Evolutionary conservation across 2,329 filamentous ascomycete species (phyloP).

Genomic region (Paracamarosporium sp.): DNA sequence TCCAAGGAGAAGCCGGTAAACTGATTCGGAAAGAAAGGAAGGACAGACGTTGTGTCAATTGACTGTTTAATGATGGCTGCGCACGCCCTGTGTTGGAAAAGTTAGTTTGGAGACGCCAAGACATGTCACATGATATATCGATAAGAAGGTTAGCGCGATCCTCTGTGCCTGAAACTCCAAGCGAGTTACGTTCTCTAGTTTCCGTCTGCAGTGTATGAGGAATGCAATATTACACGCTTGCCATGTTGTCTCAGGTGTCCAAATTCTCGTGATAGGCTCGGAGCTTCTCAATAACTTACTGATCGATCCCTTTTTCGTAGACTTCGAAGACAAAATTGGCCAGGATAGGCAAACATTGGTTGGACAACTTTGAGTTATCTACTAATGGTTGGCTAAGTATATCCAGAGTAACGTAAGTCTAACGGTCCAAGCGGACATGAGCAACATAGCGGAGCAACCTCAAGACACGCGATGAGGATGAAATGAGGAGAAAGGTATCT

Average conservation of each 20-base stretch:
- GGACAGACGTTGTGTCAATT: neutral
- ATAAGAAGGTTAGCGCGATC: neutral
- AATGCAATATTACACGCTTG: too few species aligned
- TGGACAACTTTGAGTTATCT: too few species aligned
- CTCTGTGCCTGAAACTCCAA: neutral
- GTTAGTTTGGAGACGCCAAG: neutral
- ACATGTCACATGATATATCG: conserved; percentile 2
- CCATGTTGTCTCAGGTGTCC: too few species aligned
- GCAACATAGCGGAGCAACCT: neutral
- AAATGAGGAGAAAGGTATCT: neutral
- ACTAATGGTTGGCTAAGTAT: too few species aligned
- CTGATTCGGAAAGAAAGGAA: neutral
- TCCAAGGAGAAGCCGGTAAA: too few species aligned
- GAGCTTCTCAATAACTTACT: too few species aligned
- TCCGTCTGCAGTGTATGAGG: too few species aligned
- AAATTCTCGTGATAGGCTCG: too few species aligned
- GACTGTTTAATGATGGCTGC: neutral
- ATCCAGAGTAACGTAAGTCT: too few species aligned
- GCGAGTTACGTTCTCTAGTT: neutral
- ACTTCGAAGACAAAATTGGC: too few species aligned
- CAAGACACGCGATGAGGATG: neutral
- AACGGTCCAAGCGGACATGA: neutral
- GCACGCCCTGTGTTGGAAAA: conserved; percentile 1
- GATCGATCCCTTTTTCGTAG: too few species aligned
- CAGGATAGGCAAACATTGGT: too few species aligned